A percentile compares a stretch with the other conserved stretches of the same genome.
Evolutionary conservation across 768 basidiomycete genomes (phyloP).

Genomic region (Hericium rajendrae): DNA sequence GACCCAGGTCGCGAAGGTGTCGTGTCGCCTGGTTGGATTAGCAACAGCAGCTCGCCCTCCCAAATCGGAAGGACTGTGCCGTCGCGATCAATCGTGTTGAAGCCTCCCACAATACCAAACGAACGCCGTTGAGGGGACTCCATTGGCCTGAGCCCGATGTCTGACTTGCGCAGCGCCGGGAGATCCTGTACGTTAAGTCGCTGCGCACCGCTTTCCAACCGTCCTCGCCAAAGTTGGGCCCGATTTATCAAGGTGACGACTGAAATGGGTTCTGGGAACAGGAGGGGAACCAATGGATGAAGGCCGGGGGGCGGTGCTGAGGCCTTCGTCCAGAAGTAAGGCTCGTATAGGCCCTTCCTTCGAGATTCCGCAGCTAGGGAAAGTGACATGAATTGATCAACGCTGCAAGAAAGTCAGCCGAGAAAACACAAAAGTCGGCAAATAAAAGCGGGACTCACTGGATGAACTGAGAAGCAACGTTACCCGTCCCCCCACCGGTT

Average conservation of each 20-base stretch:
- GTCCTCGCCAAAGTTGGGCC: constrained; percentile 49
- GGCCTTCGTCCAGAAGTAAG: constrained; percentile 59
- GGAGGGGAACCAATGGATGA: constrained; percentile 48
- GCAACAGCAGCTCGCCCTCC: constrained; percentile 63
- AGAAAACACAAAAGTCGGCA: not conserved
- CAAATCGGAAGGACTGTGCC: constrained; percentile 68
- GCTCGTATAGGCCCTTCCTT: constrained; percentile 66
- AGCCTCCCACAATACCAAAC: constrained; percentile 17
- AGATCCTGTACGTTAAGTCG: constrained; percentile 43
- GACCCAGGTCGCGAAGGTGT: constrained; percentile 54
- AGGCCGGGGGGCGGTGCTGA: constrained; percentile 17
- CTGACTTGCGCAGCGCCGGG: constrained; percentile 45
- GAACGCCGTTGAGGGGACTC: constrained; percentile 24
- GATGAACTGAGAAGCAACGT: constrained; percentile 48
- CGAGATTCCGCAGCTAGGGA: constrained; percentile 70
- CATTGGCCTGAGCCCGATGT: constrained; percentile 35
- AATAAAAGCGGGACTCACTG: constrained; percentile 34
- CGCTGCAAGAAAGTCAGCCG: constrained; percentile 26
- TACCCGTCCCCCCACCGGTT: constrained; percentile 27
- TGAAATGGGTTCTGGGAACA: constrained; percentile 71
- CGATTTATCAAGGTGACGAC: constrained; percentile 61
- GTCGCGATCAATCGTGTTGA: constrained; percentile 31
- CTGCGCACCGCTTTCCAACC: constrained; percentile 52
- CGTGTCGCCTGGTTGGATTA: constrained; percentile 45
- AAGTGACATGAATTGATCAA: constrained; percentile 72